Conservation (phyloP, 139 green algal genomes). For the Chlamydomonas sphaeroides region DNA sequence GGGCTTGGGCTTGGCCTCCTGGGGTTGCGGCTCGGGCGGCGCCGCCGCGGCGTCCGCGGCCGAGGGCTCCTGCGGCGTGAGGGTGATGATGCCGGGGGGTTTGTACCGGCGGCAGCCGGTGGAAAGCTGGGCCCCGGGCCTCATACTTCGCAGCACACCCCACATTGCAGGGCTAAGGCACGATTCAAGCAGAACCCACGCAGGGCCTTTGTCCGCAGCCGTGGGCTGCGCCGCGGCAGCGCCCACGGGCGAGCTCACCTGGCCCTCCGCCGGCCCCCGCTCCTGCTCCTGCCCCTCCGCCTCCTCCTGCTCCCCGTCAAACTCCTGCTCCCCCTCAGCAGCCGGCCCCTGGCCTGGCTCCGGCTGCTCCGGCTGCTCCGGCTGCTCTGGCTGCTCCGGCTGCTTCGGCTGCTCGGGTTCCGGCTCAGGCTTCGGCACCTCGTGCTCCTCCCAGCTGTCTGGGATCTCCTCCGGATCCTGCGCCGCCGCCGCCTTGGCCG, state of each 20-base stretch:
- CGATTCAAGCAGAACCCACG: no score
- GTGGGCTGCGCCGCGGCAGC: no score
- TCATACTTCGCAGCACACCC: no score
- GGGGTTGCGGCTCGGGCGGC: no score
- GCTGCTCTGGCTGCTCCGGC: not conserved
- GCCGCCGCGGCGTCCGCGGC: not conserved
- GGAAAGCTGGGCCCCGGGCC: no score
- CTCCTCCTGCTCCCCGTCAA: not conserved
- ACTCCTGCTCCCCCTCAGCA: not conserved
- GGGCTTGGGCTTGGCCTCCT: no score
- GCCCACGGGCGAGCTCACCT: no score
- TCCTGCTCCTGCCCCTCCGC: constrained; percentile 12
- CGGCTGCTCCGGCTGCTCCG: not conserved
- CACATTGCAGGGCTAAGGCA: no score
- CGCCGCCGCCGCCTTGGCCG: not conserved
- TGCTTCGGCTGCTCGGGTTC: no score
- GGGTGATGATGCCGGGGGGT: no score
- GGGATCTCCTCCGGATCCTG: constrained; percentile 17
- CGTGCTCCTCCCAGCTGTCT: constrained; percentile 34
- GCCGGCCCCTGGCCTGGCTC: constrained; percentile 1
- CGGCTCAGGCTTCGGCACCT: not conserved
- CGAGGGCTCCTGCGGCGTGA: not conserved
- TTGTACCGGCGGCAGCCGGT: no score
- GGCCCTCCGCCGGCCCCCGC: not conserved
- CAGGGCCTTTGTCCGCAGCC: no score